Evolutionary conservation across 805 yeast species (phyloP), one percentile per base, ranked within the genome.

Genomic region (Wickerhamiella sorbophila): DNA sequence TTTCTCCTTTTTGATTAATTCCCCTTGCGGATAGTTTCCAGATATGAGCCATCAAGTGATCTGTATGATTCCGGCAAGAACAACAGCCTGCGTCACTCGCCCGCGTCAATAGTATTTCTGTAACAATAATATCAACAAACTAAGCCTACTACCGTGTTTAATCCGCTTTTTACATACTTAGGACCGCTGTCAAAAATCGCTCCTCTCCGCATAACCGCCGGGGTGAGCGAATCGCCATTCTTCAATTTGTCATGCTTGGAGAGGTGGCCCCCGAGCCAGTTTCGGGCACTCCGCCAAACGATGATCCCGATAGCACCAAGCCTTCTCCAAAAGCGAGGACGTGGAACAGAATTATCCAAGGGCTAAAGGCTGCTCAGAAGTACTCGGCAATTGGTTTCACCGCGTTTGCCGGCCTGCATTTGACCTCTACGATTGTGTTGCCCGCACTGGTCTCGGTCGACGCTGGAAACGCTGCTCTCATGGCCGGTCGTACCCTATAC

Each of bases 401-500:
- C 0, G 59, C 68, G 1, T 81, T 81, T 53, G 57, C 75, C 1
- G 67, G 72, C 0, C 57, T 80, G 8, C 91, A 81, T 55, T 51
- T 72, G 0, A 45, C 73, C 1, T 64, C 78, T 0, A 79, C 75
- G 4, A 61, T 72, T 0, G 48, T 72, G 1, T 65, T 71, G 0
- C 88, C 91, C 0, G 56, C 71, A 1, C 49, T 71, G 2, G 19
- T 54, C 5, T 67, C 73, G 4, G 43, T 59, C 1, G 64, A 56
- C 0, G 42, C 65, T 2, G 70, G 73, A 2, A 70, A 76, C 40
- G 77, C 77, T 39, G 48, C 74, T 26, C 62, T 81, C 39, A 71
- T 76, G 47, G 63, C 77, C 60, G 74, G 75, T 0, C 64, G 88
- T 31, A 69, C 74, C 15, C 50, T 81, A 0, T 81, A 80, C 54